A percentile compares a stretch with the other conserved stretches of the same genome.
Evolutionary conservation across 2,329 filamentous ascomycete species (phyloP).

Genomic region (Elsinoe fawcettii): DNA sequence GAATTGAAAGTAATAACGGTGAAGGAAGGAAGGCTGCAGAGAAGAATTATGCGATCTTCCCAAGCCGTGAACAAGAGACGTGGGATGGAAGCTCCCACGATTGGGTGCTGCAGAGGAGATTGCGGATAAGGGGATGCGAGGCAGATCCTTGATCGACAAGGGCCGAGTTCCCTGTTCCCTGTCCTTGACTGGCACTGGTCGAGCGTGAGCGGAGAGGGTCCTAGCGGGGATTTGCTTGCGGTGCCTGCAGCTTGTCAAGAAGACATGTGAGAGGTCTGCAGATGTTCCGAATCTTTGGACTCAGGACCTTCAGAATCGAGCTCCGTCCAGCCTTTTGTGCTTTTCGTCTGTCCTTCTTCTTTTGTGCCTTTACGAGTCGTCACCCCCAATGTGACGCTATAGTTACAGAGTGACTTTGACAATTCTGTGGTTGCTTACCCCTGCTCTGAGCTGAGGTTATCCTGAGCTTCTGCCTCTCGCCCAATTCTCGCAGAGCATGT

Average conservation of each 20-base stretch:
- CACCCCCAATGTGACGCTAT: neutral
- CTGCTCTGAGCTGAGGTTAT: neutral
- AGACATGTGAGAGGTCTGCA: neutral
- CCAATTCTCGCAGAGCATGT: neutral
- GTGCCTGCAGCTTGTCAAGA: neutral
- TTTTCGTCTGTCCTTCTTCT: conserved; percentile 7
- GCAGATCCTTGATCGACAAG: conserved; percentile 14
- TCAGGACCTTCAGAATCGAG: neutral
- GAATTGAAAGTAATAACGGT: neutral
- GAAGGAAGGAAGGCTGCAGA: conserved; percentile 3
- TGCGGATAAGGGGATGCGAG: conserved; percentile 13
- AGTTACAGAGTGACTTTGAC: conserved; percentile 1
- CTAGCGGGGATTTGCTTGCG: neutral
- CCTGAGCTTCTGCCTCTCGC: neutral
- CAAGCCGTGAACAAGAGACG: neutral
- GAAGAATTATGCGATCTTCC: neutral
- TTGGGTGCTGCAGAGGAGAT: neutral
- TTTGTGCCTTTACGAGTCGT: neutral
- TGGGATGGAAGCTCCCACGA: neutral
- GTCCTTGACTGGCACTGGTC: neutral
- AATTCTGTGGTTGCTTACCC: neutral
- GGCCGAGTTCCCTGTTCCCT: conserved; percentile 10
- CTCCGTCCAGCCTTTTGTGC: neutral
- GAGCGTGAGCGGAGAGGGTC: neutral
- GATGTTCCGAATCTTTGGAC: neutral